Base-by-base conservation (phyloP, 2,329 filamentous ascomycete genomes). In the Coniochaeta sp. region DNA sequence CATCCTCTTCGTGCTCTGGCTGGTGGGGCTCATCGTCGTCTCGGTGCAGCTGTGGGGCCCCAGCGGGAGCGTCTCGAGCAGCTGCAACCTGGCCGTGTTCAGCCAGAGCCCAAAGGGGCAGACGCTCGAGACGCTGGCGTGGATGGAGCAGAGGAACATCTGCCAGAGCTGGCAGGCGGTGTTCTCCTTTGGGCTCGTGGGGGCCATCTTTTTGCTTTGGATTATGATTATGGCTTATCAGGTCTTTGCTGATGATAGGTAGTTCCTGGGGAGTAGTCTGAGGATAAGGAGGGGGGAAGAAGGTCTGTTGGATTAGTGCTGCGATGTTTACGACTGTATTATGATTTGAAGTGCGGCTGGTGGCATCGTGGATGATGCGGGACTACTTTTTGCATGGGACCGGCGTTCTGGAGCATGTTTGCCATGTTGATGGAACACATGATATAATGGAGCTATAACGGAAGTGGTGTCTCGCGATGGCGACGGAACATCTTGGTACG, bases 161-260 rank as follows among this genome's bases (percentile, higher is more conserved):
- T 89, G 85, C 82, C 73, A 78, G 82, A 79, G 61, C 50, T 89
- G 86, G 86, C 81, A 86, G 66, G 79, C 86, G 1, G 82, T 83
- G 1, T 89, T 88, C 71, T 80, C 84, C 1, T 85, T 89, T 69
- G 79, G 79, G 19, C 71, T 89, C 26, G 80, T 86, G 1, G 86
- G 85, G 0, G 75, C 72, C 19, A 73, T 87, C 1, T 88, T 88
- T 64, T 70, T 87, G 61, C 68, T 88, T n/a, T 88, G 85, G 85
- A 83, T 88, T 67, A 87, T 88, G 78, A 75, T 87, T 63, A 87
- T 88, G 81, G 81, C 84, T 12, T 84, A 86, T 65, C 84, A 86
- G 64, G 85, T 88, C 11, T 88, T 85, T 74, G 80, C 68, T 1
- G 68, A 71, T 56, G 67, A 70, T 62, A 43, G 62, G 19, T 66